phyloP scores from a whole-genome alignment of 2,329 filamentous ascomycete species.

The Colletotrichum sojae region DNA sequence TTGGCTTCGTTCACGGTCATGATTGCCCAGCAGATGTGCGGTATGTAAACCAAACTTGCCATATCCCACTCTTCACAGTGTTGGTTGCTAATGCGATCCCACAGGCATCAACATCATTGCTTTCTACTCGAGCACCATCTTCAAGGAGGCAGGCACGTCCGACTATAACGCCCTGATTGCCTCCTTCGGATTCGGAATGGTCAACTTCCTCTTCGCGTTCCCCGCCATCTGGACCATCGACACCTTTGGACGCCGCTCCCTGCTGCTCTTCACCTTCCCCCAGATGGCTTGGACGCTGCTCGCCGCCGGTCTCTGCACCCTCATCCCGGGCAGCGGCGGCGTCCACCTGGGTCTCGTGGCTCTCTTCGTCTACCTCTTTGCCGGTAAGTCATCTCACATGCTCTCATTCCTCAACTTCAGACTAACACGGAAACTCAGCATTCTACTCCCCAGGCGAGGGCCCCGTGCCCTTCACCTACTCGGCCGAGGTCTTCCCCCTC shows the following conservation, averaged over 20 bases:
- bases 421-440: conserved; percentile 43
- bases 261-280: conserved; percentile 77
- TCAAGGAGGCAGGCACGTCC: conserved; percentile 56
- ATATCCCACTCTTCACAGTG: too few relatives aligned
- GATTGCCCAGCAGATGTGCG: conserved; percentile 75
- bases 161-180: conserved; percentile 59
- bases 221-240: conserved; percentile 78
- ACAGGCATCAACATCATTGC: conserved; percentile 62
- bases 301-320: conserved; percentile 56
- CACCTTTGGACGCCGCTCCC: conserved; percentile 73
- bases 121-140: conserved; percentile 64
- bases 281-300: conserved; percentile 75
- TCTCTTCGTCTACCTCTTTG: conserved; percentile 76
- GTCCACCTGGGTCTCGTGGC: conserved; percentile 69
- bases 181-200: conserved; percentile 70
- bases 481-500: conserved; percentile 74
- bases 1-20: conserved; percentile 78
- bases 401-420: accelerated
- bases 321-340: conserved; percentile 50
- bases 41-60: conserved; percentile 46
- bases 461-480: conserved; percentile 73
- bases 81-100: not conserved
- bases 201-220: conserved; percentile 73
- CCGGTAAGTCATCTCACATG: conserved; percentile 47
- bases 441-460: conserved; percentile 75